Evolutionary conservation across 148 eudicot genomes (phyloP).

Genomic region (Rhododendron ovatum): DNA sequence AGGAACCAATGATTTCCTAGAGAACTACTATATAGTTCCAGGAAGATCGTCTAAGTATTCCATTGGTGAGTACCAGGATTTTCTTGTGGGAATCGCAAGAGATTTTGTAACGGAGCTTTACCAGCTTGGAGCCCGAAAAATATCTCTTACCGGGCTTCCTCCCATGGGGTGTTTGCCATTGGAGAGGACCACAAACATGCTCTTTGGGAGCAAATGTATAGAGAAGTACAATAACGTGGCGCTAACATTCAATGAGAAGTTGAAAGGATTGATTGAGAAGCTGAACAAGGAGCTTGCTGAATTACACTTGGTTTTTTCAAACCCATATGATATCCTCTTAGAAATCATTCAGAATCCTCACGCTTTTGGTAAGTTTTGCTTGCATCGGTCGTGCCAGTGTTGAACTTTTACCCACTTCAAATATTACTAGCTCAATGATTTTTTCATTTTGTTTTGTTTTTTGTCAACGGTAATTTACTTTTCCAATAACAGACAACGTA

Average conservation of each 20-base stretch:
- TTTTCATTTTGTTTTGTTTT: background rate
- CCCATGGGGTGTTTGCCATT: conserved; percentile 52
- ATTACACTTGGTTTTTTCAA: conserved; percentile 46
- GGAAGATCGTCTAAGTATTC: conserved; percentile 12
- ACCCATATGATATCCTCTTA: conserved; percentile 45
- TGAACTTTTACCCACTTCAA: background rate
- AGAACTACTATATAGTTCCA: conserved; percentile 14
- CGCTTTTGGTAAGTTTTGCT: conserved; percentile 45
- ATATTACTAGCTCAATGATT: background rate
- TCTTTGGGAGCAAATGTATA: conserved; percentile 30
- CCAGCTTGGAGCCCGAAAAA: conserved; percentile 29
- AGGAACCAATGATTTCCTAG: conserved; percentile 25
- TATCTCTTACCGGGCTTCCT: conserved; percentile 29
- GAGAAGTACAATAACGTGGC: conserved; percentile 58
- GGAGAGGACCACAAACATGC: conserved; percentile 35
- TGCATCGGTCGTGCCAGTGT: background rate
- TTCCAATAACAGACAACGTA: background rate
- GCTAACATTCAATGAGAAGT: conserved; percentile 43
- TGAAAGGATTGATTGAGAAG: conserved; percentile 32
- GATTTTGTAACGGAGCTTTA: conserved; percentile 15
- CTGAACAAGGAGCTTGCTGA: conserved; percentile 43
- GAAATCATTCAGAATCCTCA: conserved; percentile 50
- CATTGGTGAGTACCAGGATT: conserved; percentile 13
- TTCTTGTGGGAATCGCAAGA: conserved; percentile 18
- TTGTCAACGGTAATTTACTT: background rate